phyloP scores from a whole-genome alignment of 805 yeast species.

The Metschnikowia matae region DNA sequence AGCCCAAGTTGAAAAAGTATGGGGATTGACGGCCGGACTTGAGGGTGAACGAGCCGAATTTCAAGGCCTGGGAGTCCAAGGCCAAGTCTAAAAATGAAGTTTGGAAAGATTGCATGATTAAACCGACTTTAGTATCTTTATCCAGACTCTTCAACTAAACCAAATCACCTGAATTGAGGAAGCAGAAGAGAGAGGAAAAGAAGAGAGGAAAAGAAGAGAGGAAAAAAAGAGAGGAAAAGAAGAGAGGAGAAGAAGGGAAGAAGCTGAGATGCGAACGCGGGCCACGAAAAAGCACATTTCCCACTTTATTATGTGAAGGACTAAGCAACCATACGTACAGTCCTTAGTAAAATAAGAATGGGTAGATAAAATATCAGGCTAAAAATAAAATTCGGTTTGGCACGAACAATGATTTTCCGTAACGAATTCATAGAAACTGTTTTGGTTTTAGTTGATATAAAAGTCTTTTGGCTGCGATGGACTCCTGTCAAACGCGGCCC shows the following conservation, averaged over 20 bases:
- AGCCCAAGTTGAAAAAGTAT: conserved; percentile 79
- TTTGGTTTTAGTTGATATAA: neutral
- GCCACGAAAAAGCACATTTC: neutral
- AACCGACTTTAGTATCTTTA: neutral
- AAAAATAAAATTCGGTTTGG: no score
- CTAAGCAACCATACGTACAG: neutral
- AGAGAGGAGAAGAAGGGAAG: neutral
- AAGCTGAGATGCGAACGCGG: neutral
- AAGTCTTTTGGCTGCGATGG: neutral
- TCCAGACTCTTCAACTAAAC: conserved; percentile 3
- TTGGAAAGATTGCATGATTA: conserved; percentile 46
- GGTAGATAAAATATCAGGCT: no score
- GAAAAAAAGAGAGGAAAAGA: conserved; percentile 6
- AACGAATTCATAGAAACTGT: no score
- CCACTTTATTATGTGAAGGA: neutral
- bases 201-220: conserved; percentile 6
- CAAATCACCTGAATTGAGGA: conserved; percentile 11
- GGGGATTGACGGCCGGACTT: conserved; percentile 95
- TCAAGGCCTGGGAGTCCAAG: conserved; percentile 72
- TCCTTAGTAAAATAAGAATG: neutral
- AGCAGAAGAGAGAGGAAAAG: conserved; percentile 9
- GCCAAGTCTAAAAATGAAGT: conserved; percentile 76
- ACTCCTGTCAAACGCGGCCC: neutral
- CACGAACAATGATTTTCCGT: no score
- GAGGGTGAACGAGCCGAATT: conserved; percentile 84